A percentile compares a stretch with the other conserved stretches of the same genome.
These are phyloP conservation scores for Pleoardoris graminearum DNA, from an alignment of 2,329 filamentous ascomycete genomes.

Conservation along the genomic window DNA sequence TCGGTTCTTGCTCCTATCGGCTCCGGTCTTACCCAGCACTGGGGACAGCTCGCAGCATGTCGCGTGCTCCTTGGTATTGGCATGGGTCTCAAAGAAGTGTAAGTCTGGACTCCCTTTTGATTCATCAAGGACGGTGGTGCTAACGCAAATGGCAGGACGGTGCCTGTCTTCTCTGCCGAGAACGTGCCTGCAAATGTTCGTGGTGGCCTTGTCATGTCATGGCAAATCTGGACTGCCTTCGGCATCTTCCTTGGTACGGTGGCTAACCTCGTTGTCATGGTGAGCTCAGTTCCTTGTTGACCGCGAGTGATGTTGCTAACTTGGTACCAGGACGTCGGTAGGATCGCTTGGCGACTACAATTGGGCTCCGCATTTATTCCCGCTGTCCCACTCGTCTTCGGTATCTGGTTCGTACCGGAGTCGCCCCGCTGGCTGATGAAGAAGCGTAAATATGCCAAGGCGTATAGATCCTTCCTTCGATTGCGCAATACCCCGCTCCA, in stretches of 20 bases:
- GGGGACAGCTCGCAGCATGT: conserved; percentile 47
- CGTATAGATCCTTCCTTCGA: conserved; percentile 45
- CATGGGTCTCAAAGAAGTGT: conserved; percentile 50
- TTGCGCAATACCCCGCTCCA: conserved; percentile 47
- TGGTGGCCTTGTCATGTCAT: conserved; percentile 53
- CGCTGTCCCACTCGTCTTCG: conserved; percentile 44
- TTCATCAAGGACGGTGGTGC: not conserved
- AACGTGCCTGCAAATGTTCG: conserved; percentile 53
- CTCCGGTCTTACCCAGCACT: conserved; percentile 40
- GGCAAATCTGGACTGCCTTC: conserved; percentile 51
- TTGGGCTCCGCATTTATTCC: conserved; percentile 47
- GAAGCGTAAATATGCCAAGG: conserved; percentile 45
- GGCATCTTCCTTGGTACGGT: conserved; percentile 53
- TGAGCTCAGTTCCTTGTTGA: conserved; percentile 9
- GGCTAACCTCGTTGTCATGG: conserved; percentile 47
- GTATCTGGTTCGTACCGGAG: conserved; percentile 49
- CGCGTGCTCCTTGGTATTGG: conserved; percentile 46
- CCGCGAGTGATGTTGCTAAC: not conserved
- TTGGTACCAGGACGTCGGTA: conserved; percentile 32
- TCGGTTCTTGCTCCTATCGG: conserved; percentile 43
- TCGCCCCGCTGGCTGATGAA: conserved; percentile 48
- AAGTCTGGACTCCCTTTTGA: not conserved
- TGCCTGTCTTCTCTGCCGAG: conserved; percentile 53
- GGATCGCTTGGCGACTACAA: conserved; percentile 46
- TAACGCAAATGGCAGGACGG: conserved; percentile 33